A percentile compares a stretch with the other conserved stretches of the same genome.
These are phyloP conservation scores for Zangia roseola DNA, from an alignment of 768 basidiomycete genomes.

Conservation along the genomic window DNA sequence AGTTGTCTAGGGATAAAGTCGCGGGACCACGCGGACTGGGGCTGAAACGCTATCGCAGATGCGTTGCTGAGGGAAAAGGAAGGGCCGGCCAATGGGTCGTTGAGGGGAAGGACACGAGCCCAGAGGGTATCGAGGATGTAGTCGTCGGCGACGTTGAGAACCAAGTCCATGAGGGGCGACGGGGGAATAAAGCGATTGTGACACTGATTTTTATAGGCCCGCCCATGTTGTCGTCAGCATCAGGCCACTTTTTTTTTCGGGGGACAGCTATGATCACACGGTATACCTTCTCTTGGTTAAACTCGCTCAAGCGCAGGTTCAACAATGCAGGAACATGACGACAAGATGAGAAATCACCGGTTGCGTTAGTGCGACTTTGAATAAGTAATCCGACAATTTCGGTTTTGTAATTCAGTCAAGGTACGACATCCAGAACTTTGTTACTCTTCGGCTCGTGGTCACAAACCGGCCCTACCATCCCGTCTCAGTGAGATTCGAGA, in stretches of 20 bases:
- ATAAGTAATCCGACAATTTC: no score
- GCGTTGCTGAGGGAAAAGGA: conserved; percentile 37
- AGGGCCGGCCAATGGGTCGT: conserved; percentile 39
- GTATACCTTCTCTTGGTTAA: no score
- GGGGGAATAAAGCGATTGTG: background rate
- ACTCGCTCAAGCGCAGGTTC: no score
- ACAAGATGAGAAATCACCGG: no score
- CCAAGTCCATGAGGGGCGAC: conserved; percentile 61
- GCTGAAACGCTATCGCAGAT: conserved; percentile 35
- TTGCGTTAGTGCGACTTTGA: no score
- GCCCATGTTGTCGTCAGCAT: conserved; percentile 13
- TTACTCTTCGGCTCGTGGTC: no score
- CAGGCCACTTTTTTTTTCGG: conserved; percentile 32
- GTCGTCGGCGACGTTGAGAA: conserved; percentile 71
- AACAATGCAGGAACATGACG: no score
- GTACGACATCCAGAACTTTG: no score
- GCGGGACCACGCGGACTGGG: conserved; percentile 78
- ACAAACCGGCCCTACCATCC: no score
- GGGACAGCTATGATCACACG: conserved; percentile 7
- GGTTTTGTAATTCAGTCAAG: no score
- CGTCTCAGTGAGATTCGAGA: no score
- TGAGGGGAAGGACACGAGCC: conserved; percentile 67
- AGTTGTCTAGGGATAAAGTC: conserved; percentile 80
- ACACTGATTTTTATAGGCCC: conserved; percentile 21
- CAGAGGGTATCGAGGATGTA: conserved; percentile 77